A percentile compares a stretch with the other conserved stretches of the same genome.
phyloP scores from a whole-genome alignment of 2,329 filamentous ascomycete species.

The Scedosporium dehoogii region DNA sequence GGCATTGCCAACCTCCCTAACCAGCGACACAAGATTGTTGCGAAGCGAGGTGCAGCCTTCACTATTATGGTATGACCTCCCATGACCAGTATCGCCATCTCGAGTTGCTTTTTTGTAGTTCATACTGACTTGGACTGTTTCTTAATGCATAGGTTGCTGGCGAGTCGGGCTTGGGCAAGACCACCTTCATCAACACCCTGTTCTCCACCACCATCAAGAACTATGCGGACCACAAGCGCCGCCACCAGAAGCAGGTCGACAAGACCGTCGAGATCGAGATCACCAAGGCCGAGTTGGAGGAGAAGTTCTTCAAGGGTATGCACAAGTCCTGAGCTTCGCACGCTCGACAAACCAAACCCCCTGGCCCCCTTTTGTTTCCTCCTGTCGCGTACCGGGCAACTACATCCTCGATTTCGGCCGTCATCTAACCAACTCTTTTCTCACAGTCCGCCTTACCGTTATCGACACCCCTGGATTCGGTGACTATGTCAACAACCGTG shows the following conservation, averaged over 20 bases:
- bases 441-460: constrained; percentile 85
- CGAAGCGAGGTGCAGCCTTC: constrained; percentile 87
- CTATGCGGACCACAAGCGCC: constrained; percentile 99
- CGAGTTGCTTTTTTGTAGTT: background rate
- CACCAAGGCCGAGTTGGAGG: constrained; percentile 97
- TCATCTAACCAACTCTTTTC: constrained; percentile 11
- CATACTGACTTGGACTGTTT: constrained; percentile 4
- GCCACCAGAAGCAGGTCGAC: constrained; percentile 98
- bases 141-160: constrained; percentile 66
- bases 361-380: background rate
- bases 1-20: constrained; percentile 67
- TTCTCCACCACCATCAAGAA: constrained; percentile 99
- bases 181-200: constrained; percentile 99
- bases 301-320: constrained; percentile 99
- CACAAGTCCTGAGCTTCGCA: background rate
- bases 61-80: constrained; percentile 82
- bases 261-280: constrained; percentile 99
- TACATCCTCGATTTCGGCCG: constrained; percentile 1
- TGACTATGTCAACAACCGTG: constrained; percentile 99
- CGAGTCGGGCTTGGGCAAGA: constrained; percentile 97
- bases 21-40: constrained; percentile 67
- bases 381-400: background rate
- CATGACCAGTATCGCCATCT: background rate
- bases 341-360: background rate
- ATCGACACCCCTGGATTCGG: constrained; percentile 98